phyloP scores from a whole-genome alignment of 2,329 filamentous ascomycete species.

The Ophiostoma angusticollis region DNA sequence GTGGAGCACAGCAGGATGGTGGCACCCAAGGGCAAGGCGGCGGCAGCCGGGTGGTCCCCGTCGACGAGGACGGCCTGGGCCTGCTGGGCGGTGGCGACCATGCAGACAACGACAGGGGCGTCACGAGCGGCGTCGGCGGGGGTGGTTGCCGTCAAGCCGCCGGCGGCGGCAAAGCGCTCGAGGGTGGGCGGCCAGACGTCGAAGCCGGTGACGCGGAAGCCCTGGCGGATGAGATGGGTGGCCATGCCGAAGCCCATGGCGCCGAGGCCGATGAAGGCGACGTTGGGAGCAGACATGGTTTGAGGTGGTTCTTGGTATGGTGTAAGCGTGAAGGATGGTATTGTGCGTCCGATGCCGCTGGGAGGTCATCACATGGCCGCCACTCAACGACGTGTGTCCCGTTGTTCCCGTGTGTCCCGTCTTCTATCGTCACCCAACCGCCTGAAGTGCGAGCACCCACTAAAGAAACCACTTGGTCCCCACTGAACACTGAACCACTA shows the following conservation, averaged over 20 bases:
- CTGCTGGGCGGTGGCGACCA: constrained; percentile 64
- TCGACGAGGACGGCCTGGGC: constrained; percentile 54
- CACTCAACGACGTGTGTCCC: no score
- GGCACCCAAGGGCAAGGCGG: constrained; percentile 40
- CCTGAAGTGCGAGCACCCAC: no score
- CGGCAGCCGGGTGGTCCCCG: constrained; percentile 34
- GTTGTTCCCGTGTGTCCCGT: no score
- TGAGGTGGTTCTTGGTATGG: background rate
- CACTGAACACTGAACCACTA: no score
- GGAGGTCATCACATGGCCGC: no score
- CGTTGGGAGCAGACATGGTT: constrained; percentile 20
- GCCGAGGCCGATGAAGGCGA: constrained; percentile 63
- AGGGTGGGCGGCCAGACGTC: constrained; percentile 58
- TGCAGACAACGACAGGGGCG: constrained; percentile 52
- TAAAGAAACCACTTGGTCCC: no score
- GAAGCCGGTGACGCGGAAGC: constrained; percentile 56
- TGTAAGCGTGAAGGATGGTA: background rate
- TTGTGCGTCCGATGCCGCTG: no score
- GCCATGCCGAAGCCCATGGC: constrained; percentile 80
- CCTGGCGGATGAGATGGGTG: constrained; percentile 54
- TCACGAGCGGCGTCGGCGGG: constrained; percentile 47
- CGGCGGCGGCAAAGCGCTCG: constrained; percentile 49
- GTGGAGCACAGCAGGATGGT: constrained; percentile 58
- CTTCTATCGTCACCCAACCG: no score
- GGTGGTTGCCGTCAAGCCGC: constrained; percentile 45